phyloP scores from a whole-genome alignment of 352 stramenopile species.

The Phytophthora tubulina region DNA sequence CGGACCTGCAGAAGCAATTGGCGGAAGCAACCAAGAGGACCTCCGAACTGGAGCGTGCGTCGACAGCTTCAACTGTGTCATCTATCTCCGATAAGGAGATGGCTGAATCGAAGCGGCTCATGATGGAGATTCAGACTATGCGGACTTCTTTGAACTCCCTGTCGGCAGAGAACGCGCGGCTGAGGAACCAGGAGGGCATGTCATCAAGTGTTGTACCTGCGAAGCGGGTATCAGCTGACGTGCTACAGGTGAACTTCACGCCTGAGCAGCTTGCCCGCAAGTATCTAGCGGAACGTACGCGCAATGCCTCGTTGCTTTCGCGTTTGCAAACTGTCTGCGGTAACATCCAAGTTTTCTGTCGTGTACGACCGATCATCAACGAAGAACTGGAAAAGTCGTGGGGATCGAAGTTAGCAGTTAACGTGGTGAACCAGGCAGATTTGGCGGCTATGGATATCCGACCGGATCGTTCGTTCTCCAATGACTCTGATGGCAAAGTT shows the following conservation, averaged over 20 bases:
- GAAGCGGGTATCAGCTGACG: slow-evolving; percentile 72
- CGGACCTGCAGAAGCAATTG: slow-evolving; percentile 59
- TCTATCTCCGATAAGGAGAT: slow-evolving; percentile 40
- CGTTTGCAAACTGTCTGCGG: slow-evolving; percentile 90
- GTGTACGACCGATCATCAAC: slow-evolving; percentile 88
- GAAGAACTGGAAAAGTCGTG: slow-evolving; percentile 73
- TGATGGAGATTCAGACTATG: slow-evolving; percentile 70
- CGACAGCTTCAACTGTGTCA: slow-evolving; percentile 44
- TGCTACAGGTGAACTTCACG: slow-evolving; percentile 74
- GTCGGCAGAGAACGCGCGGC: slow-evolving; percentile 62
- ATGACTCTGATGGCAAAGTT: slow-evolving; percentile 40
- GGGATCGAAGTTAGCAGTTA: slow-evolving; percentile 69
- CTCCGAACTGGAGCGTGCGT: slow-evolving; percentile 56
- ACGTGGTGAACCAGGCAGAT: slow-evolving; percentile 87
- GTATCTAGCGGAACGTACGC: slow-evolving; percentile 86
- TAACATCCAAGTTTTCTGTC: slow-evolving; percentile 96
- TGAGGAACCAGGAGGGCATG: slow-evolving; percentile 62
- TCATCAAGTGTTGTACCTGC: slow-evolving; percentile 43
- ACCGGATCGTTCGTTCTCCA: slow-evolving; percentile 62
- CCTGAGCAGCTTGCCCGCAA: slow-evolving; percentile 85
- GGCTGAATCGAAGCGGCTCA: slow-evolving; percentile 43
- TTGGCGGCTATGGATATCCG: slow-evolving; percentile 83
- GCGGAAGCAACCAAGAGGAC: slow-evolving; percentile 59
- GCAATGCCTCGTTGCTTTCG: slow-evolving; percentile 83
- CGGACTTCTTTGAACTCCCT: slow-evolving; percentile 61